Conservation (phyloP, 1,284 basidiomycete species). For the Apiotrichum gracile region DNA sequence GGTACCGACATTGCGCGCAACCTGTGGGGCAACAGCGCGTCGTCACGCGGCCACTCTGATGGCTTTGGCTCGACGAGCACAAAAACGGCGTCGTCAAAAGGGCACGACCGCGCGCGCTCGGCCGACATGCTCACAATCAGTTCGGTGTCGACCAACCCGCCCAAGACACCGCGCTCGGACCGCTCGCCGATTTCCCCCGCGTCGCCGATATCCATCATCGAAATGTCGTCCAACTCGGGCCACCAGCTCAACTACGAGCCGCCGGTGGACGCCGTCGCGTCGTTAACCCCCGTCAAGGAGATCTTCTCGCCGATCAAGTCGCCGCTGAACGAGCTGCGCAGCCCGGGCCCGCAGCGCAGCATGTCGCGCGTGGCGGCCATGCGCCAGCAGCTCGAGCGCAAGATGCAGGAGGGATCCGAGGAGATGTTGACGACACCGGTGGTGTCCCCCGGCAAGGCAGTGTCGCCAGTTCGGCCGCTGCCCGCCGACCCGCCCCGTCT, state of each 20-base stretch:
- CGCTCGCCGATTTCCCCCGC: neutral
- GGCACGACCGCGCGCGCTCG: slow-evolving; percentile 4
- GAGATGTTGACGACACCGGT: neutral
- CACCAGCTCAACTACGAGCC: slow-evolving; percentile 47
- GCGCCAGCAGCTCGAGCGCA: slow-evolving; percentile 14
- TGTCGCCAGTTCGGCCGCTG: neutral
- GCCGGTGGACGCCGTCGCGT: neutral
- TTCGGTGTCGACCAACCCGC: slow-evolving; percentile 11
- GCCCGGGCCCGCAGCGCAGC: neutral
- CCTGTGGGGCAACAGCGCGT: slow-evolving; percentile 38
- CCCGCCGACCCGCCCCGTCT: neutral
- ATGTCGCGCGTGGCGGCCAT: slow-evolving; percentile 18
- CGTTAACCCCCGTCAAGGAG: too few species aligned
- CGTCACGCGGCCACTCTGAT: slow-evolving; percentile 26
- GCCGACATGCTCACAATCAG: slow-evolving; percentile 10
- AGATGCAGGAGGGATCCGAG: neutral
- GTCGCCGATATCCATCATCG: neutral
- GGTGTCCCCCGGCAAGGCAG: neutral
- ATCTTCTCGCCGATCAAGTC: neutral
- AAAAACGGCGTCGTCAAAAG: slow-evolving; percentile 25
- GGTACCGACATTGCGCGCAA: slow-evolving; percentile 54
- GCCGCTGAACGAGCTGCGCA: neutral
- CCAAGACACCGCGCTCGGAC: neutral
- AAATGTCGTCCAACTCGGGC: neutral
- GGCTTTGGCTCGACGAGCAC: slow-evolving; percentile 27